phyloP scores from a whole-genome alignment of 2,329 filamentous ascomycete species.

The Diaporthe amygdali region DNA sequence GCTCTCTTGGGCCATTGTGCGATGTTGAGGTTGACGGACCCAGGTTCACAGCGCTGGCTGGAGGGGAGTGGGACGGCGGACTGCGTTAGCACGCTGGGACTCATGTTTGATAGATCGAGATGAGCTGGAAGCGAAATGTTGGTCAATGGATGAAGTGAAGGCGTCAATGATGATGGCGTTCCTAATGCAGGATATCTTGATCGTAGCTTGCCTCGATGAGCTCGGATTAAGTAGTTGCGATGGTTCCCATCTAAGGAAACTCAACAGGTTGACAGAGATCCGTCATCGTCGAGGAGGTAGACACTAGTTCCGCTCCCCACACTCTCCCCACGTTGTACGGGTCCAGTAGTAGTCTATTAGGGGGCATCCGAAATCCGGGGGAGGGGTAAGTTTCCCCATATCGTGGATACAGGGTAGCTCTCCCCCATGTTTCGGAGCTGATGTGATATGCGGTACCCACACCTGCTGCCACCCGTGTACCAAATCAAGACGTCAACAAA shows the following conservation, averaged over 20 bases:
- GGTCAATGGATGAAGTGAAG: not conserved
- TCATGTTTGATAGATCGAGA: not conserved
- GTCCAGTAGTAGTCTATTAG: not conserved
- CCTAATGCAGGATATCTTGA: not conserved
- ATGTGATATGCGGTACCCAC: not conserved
- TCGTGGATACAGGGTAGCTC: not conserved
- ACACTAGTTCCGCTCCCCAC: not conserved
- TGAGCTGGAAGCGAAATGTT: not conserved
- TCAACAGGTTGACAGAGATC: conserved; percentile 17
- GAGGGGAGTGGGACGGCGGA: not conserved
- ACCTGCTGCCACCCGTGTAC: not conserved
- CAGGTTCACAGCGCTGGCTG: conserved; percentile 40
- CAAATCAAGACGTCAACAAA: not conserved
- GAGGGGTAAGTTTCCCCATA: not conserved
- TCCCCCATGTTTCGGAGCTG: not conserved
- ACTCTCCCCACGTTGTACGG: not conserved
- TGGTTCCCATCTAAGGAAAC: not conserved
- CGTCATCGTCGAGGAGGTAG: not conserved
- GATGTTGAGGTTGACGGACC: conserved; percentile 58
- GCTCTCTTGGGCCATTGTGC: conserved; percentile 46
- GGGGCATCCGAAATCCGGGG: conserved; percentile 16
- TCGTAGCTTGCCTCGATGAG: not conserved
- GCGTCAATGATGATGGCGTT: not conserved
- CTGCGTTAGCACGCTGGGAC: conserved; percentile 1
- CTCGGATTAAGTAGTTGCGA: not conserved